phyloP scores from a whole-genome alignment of 768 basidiomycete genomes.

The Guyanaporus albipodus region DNA sequence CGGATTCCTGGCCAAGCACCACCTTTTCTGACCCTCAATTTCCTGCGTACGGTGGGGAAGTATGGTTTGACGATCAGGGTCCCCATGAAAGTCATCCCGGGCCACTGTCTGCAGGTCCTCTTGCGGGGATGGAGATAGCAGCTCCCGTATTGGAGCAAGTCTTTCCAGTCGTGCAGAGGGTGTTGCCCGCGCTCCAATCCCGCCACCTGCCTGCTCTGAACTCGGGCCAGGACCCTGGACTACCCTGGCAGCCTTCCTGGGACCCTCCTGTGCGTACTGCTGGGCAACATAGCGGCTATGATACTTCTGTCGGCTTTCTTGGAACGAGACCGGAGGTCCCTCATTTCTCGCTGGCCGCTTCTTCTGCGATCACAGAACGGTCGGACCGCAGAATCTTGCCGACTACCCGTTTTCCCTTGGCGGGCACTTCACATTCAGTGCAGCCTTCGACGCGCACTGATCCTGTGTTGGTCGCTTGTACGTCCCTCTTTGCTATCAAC shows the following conservation, averaged over 20 bases:
- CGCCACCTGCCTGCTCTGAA: background rate
- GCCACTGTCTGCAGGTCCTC: background rate
- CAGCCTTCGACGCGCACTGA: background rate
- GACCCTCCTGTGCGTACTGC: background rate
- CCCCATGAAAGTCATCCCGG: background rate
- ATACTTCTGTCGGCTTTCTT: background rate
- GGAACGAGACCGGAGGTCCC: background rate
- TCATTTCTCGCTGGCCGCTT: background rate
- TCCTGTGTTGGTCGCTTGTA: conserved; percentile 12
- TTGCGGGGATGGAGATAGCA: background rate
- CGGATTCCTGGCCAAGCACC: conserved; percentile 1
- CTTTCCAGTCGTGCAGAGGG: background rate
- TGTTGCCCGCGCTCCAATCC: background rate
- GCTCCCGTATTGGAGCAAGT: conserved; percentile 1
- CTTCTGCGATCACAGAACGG: background rate
- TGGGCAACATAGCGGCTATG: background rate
- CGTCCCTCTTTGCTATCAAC: conserved; percentile 1
- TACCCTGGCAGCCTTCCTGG: conserved; percentile 6
- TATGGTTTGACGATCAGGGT: background rate
- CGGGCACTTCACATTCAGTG: background rate
- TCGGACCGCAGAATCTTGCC: background rate
- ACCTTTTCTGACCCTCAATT: background rate
- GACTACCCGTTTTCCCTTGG: background rate
- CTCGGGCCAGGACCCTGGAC: background rate
- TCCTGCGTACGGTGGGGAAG: background rate